Evolutionary conservation across 768 basidiomycete species (phyloP).

Genomic region (Boletus patriciae): DNA sequence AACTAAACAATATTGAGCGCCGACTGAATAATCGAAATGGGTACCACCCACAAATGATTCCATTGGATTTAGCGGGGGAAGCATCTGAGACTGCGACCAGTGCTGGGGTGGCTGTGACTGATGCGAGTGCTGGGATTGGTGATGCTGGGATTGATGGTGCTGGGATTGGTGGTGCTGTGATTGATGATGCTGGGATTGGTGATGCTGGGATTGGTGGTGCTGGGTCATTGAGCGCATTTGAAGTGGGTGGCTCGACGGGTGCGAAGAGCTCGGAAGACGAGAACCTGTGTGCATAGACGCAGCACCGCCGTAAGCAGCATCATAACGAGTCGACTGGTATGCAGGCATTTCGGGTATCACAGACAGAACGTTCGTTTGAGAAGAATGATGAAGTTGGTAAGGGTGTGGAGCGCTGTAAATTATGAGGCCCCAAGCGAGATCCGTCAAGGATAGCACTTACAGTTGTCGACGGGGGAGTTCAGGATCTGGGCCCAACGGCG

Average conservation of each 20-base stretch:
- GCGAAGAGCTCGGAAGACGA: slow-evolving; percentile 39
- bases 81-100: slow-evolving; percentile 51
- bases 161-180: slow-evolving; percentile 18
- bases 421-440: slow-evolving; percentile 13
- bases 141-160: slow-evolving; percentile 19
- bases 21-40: neutral
- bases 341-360: slow-evolving; percentile 59
- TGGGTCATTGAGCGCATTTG: slow-evolving; percentile 55
- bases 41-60: slow-evolving; percentile 61
- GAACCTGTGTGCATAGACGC: slow-evolving; percentile 32
- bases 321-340: slow-evolving; percentile 56
- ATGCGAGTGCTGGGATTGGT: slow-evolving; percentile 2
- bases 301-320: slow-evolving; percentile 45
- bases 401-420: slow-evolving; percentile 41
- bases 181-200: neutral
- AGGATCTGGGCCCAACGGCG: slow-evolving; percentile 44
- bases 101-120: slow-evolving; percentile 39
- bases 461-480: slow-evolving; percentile 46
- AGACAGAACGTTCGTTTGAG: slow-evolving; percentile 45
- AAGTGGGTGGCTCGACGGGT: slow-evolving; percentile 32
- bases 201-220: slow-evolving; percentile 32
- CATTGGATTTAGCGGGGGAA: slow-evolving; percentile 51
- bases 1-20: slow-evolving; percentile 18
- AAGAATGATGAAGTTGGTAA: slow-evolving; percentile 45
- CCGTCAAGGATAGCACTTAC: slow-evolving; percentile 36